phyloP scores from a whole-genome alignment of 2,329 filamentous ascomycete genomes.

The Ophioceras dolichostomum region DNA sequence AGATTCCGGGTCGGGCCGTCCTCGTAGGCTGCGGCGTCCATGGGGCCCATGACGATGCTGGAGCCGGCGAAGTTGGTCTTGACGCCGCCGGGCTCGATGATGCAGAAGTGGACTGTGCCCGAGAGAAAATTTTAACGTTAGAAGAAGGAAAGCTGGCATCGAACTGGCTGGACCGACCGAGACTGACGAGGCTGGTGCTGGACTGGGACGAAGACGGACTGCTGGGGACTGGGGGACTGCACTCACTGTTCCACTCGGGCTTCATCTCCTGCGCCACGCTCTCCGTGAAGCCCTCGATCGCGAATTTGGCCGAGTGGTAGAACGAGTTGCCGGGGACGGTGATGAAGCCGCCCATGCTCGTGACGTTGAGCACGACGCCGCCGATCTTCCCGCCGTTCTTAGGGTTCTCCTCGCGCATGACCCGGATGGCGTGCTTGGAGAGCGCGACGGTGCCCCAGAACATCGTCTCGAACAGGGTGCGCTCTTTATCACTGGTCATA shows the following conservation, averaged over 20 bases:
- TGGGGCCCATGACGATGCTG: constrained; percentile 17
- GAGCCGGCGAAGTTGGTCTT: constrained; percentile 20
- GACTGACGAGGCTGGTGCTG: too few relatives aligned
- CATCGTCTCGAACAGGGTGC: constrained; percentile 14
- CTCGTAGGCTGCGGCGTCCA: constrained; percentile 25
- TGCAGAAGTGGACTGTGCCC: constrained; percentile 24
- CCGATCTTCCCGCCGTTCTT: constrained; percentile 19
- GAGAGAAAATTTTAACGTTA: too few relatives aligned
- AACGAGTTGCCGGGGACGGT: constrained; percentile 21
- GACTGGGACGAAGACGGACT: too few relatives aligned
- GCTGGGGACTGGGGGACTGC: too few relatives aligned
- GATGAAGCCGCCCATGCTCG: constrained; percentile 34
- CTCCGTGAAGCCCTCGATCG: constrained; percentile 33
- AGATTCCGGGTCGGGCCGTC: constrained; percentile 19
- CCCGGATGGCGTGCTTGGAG: constrained; percentile 13
- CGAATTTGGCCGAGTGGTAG: constrained; percentile 31
- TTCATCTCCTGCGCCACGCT: constrained; percentile 28
- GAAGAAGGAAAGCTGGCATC: too few relatives aligned
- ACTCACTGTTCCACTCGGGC: constrained; percentile 26
- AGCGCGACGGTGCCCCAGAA: constrained; percentile 16
- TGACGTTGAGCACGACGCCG: constrained; percentile 41
- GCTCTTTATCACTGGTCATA: constrained; percentile 10
- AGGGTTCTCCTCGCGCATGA: constrained; percentile 16
- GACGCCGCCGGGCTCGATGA: constrained; percentile 28
- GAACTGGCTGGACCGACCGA: too few relatives aligned